phyloP scores from a whole-genome alignment of 257 asterid species.

The Solanum stenotomum region DNA sequence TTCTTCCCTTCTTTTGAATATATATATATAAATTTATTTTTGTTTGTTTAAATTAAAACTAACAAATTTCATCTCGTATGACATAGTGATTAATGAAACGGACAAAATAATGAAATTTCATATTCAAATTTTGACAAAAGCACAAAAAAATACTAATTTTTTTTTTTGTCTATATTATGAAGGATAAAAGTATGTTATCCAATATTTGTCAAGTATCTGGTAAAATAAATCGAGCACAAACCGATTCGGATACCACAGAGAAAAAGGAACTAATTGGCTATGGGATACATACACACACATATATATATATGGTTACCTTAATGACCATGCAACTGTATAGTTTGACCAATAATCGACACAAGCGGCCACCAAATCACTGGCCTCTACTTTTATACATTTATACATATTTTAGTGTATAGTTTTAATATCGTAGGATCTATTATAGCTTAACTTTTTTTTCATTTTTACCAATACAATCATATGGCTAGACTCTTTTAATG shows the following conservation, averaged over 20 bases:
- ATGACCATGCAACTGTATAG: neutral
- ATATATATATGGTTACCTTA: neutral
- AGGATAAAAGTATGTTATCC: neutral
- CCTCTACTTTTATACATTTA: neutral
- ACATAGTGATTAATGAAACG: neutral
- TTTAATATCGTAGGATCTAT: neutral
- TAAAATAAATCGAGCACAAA: neutral
- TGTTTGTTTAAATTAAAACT: neutral
- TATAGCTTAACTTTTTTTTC: neutral
- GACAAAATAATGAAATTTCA: neutral
- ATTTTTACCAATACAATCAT: neutral
- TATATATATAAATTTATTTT: neutral
- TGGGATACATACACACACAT: neutral
- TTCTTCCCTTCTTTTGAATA: neutral
- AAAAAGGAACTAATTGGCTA: neutral
- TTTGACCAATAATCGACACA: neutral
- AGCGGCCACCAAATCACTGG: neutral
- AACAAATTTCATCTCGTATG: neutral
- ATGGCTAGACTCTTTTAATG: neutral
- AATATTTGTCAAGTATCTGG: neutral
- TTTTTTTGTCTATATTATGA: neutral
- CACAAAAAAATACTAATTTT: neutral
- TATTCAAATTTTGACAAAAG: neutral
- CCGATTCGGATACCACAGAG: neutral
- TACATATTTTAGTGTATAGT: neutral